Conservation (phyloP, 176 grass and related monocot species). For the Hordeum marinum region DNA sequence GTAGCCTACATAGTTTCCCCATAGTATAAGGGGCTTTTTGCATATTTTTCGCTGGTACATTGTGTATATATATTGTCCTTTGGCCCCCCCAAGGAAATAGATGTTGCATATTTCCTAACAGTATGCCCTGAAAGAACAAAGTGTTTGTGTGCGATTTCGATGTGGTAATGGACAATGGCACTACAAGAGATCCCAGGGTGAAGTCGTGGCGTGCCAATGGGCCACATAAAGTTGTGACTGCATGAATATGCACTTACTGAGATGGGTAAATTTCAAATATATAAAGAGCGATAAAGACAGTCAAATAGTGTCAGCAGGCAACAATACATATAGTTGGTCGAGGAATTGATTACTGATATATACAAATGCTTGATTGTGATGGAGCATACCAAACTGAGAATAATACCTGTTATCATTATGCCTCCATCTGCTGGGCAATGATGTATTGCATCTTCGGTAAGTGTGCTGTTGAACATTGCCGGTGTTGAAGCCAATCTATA, state of each 20-base stretch:
- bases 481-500: constrained; percentile 95
- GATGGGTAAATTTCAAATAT: background rate
- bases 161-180: too few relatives aligned
- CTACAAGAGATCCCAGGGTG: background rate
- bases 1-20: background rate
- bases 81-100: background rate
- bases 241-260: background rate
- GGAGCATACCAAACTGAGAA: constrained; percentile 1
- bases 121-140: too few relatives aligned
- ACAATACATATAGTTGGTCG: background rate
- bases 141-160: too few relatives aligned
- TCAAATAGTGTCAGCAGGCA: background rate
- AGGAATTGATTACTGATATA: background rate
- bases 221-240: background rate
- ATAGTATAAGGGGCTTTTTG: too few relatives aligned
- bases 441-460: constrained; percentile 68
- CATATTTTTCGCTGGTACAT: too few relatives aligned
- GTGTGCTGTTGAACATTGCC: constrained; percentile 98
- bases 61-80: too few relatives aligned
- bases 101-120: background rate
- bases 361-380: constrained; percentile 15
- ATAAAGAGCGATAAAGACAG: background rate
- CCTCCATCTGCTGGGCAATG: constrained; percentile 87
- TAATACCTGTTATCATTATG: constrained; percentile 95
- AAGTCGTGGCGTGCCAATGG: background rate